Percentiles rank a stretch among this genome's conserved stretches.
Evolutionary conservation across 306 rosid genomes (phyloP).

Genomic region (Begonia loranthoides): DNA sequence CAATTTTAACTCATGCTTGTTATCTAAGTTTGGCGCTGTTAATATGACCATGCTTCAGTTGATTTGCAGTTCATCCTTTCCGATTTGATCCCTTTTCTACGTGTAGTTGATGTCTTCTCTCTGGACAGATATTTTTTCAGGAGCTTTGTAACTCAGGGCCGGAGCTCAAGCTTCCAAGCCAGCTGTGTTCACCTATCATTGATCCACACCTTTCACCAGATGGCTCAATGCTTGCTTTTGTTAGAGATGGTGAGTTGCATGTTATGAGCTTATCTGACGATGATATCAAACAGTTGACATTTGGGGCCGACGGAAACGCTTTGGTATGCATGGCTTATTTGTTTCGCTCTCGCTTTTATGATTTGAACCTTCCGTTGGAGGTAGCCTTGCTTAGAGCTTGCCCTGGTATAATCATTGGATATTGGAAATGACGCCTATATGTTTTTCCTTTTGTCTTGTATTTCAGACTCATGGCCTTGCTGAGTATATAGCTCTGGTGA

Average conservation of each 20-base stretch:
- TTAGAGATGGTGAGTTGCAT: constrained; percentile 60
- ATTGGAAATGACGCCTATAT: constrained; percentile 5
- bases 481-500: constrained; percentile 98
- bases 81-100: no score
- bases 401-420: no score
- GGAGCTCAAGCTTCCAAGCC: constrained; percentile 65
- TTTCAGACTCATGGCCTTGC: constrained; percentile 91
- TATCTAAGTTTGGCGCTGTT: no score
- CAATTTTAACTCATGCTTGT: no score
- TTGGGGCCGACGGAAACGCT: constrained; percentile 46
- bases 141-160: constrained; percentile 48
- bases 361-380: neutral
- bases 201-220: constrained; percentile 91
- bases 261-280: constrained; percentile 45
- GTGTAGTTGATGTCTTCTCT: constrained; percentile 7
- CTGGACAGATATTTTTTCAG: constrained; percentile 66
- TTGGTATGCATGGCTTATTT: constrained; percentile 25
- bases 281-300: constrained; percentile 65
- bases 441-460: constrained; percentile 2
- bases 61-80: no score
- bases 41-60: no score
- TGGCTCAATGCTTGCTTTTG: constrained; percentile 69
- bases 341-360: neutral
- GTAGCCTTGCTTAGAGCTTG: no score
- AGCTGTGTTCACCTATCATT: constrained; percentile 50